These are phyloP conservation scores for Boletus rufocinnamomeus DNA, from an alignment of 768 basidiomycete genomes.

Conservation along the genomic window DNA sequence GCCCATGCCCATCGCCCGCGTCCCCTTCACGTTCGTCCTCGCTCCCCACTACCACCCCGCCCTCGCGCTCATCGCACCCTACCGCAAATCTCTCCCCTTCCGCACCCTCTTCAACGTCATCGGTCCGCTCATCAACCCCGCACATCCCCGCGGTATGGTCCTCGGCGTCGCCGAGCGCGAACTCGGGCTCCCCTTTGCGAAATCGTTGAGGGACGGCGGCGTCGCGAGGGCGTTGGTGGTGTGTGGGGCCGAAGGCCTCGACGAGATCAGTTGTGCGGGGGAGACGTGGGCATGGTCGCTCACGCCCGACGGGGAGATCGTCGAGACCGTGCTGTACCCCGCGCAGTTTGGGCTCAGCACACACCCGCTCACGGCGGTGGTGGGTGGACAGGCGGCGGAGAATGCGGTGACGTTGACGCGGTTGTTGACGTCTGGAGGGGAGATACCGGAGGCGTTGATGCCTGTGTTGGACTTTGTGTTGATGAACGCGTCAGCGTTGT, in stretches of 20 bases:
- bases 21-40: constrained; percentile 91
- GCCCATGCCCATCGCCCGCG: constrained; percentile 50
- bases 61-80: constrained; percentile 77
- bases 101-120: constrained; percentile 96
- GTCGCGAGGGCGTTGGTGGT: constrained; percentile 89
- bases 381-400: constrained; percentile 70
- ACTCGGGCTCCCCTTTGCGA: constrained; percentile 80
- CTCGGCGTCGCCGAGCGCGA: constrained; percentile 84
- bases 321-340: constrained; percentile 62
- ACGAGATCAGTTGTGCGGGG: constrained; percentile 95
- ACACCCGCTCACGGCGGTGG: constrained; percentile 71
- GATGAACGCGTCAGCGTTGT: constrained; percentile 85
- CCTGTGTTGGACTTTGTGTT: constrained; percentile 85
- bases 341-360: constrained; percentile 73
- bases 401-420: constrained; percentile 75
- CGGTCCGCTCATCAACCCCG: constrained; percentile 93
- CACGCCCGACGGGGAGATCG: constrained; percentile 59
- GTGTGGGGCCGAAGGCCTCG: constrained; percentile 87
- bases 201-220: constrained; percentile 68
- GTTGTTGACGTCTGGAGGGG: constrained; percentile 59
- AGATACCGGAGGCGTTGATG: constrained; percentile 55
- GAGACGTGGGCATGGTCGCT: constrained; percentile 86
- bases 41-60: constrained; percentile 93
- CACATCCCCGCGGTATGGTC: constrained; percentile 83
- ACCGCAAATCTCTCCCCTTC: constrained; percentile 86